These are phyloP conservation scores for Populus deltoides DNA, from an alignment of 345 rosid genomes.

Conservation along the genomic window DNA sequence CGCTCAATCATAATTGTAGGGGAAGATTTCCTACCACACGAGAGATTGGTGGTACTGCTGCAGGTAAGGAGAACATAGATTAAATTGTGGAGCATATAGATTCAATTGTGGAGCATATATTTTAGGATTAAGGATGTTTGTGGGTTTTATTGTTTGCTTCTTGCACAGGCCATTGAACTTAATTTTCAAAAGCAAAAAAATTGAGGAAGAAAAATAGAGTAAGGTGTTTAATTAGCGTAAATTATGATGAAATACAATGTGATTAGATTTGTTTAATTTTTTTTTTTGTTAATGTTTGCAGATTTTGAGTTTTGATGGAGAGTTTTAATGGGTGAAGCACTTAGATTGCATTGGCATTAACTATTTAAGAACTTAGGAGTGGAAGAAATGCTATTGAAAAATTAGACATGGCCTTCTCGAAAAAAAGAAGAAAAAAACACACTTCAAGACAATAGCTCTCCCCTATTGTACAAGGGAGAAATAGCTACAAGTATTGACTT, in stretches of 20 bases:
- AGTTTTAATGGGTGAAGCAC: too few relatives aligned
- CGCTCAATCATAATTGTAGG: conserved; percentile 30
- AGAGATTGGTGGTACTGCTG: not conserved
- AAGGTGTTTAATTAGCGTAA: not conserved
- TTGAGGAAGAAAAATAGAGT: not conserved
- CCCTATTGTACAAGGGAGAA: too few relatives aligned
- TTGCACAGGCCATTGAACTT: not conserved
- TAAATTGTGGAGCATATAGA: not conserved
- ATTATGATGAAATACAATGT: not conserved
- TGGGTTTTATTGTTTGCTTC: too few relatives aligned
- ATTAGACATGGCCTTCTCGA: not conserved
- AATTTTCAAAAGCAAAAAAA: not conserved
- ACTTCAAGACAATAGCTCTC: too few relatives aligned
- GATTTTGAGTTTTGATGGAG: not conserved
- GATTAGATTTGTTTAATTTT: not conserved
- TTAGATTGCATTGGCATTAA: not conserved
- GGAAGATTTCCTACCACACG: conserved; percentile 56
- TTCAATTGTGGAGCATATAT: not conserved
- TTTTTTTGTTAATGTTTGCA: too few relatives aligned
- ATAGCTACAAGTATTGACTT: too few relatives aligned
- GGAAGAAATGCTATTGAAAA: not conserved
- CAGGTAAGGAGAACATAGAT: not conserved
- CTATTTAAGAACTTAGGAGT: not conserved
- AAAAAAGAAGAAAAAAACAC: not conserved
- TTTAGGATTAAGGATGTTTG: not conserved